phyloP scores from a whole-genome alignment of 371 early-diverging fungal genomes.

The Catenaria anguillulae region DNA sequence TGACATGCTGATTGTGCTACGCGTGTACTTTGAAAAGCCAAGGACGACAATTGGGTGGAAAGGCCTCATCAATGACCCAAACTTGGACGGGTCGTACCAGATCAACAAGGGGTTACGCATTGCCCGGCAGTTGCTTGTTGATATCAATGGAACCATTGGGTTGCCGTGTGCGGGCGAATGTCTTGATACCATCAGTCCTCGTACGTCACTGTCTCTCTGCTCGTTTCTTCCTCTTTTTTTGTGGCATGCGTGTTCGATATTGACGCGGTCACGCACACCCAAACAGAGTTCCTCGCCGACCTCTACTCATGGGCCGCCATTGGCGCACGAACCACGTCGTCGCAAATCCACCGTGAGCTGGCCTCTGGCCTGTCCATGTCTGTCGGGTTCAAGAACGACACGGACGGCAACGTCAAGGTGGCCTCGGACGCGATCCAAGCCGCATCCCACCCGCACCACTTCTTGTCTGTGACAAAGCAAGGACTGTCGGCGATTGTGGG shows the following conservation, averaged over 20 bases:
- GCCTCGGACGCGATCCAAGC: conserved; percentile 85
- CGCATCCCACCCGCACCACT: conserved; percentile 72
- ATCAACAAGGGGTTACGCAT: conserved; percentile 82
- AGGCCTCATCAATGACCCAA: conserved; percentile 76
- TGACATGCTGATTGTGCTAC: conserved; percentile 72
- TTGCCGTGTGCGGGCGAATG: conserved; percentile 80
- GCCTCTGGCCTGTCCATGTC: conserved; percentile 85
- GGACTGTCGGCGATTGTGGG: conserved; percentile 78
- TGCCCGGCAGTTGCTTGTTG: conserved; percentile 59
- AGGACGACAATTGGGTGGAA: conserved; percentile 92
- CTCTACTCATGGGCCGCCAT: conserved; percentile 88
- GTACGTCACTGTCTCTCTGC: too few relatives aligned
- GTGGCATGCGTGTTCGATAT: too few relatives aligned
- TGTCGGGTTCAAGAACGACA: conserved; percentile 92
- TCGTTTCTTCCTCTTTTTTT: too few relatives aligned
- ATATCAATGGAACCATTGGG: conserved; percentile 52
- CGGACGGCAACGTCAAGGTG: conserved; percentile 71
- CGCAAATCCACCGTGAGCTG: conserved; percentile 83
- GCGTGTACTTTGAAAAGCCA: conserved; percentile 91
- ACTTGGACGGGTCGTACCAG: conserved; percentile 62
- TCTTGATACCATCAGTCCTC: conserved; percentile 86
- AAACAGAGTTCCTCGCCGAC: conserved; percentile 82
- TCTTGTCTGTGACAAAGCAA: conserved; percentile 83
- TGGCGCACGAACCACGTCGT: conserved; percentile 87
- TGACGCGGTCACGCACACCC: too few relatives aligned